Conservation (phyloP, 192 early-diverging fungal species). For the Backusella luteola region DNA sequence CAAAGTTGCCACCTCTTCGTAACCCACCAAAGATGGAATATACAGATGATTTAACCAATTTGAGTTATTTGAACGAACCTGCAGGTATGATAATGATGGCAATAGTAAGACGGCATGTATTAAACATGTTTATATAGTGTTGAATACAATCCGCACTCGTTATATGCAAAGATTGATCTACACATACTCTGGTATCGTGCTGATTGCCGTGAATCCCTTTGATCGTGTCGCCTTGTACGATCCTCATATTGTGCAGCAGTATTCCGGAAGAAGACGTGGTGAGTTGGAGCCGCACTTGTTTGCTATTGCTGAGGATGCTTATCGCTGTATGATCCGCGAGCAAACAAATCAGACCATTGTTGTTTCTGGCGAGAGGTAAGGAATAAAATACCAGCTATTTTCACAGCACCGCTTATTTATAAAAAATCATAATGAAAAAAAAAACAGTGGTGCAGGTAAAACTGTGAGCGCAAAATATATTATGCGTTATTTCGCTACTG, state of each 20-base stretch:
- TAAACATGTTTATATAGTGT: constrained; percentile 48
- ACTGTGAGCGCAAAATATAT: constrained; percentile 96
- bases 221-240: constrained; percentile 83
- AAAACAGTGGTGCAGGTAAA: constrained; percentile 87
- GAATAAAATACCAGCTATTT: no score
- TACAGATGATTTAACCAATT: constrained; percentile 89
- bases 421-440: background rate
- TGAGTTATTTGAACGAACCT: constrained; percentile 96
- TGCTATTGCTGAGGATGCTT: constrained; percentile 98
- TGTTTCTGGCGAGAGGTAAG: constrained; percentile 87
- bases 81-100: constrained; percentile 40
- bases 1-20: constrained; percentile 83
- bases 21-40: constrained; percentile 91
- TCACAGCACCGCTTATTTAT: no score
- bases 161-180: constrained; percentile 95
- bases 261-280: constrained; percentile 89
- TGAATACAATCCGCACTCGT: constrained; percentile 88
- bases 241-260: constrained; percentile 89
- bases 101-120: no score
- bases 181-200: constrained; percentile 98
- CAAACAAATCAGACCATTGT: constrained; percentile 97
- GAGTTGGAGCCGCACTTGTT: constrained; percentile 98
- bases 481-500: constrained; percentile 95
- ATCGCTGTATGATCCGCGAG: constrained; percentile 92
- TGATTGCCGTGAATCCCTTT: constrained; percentile 98